Evolutionary conservation across 75 land plant species (phyloP).

Genomic region (Cryptomeria japonica): DNA sequence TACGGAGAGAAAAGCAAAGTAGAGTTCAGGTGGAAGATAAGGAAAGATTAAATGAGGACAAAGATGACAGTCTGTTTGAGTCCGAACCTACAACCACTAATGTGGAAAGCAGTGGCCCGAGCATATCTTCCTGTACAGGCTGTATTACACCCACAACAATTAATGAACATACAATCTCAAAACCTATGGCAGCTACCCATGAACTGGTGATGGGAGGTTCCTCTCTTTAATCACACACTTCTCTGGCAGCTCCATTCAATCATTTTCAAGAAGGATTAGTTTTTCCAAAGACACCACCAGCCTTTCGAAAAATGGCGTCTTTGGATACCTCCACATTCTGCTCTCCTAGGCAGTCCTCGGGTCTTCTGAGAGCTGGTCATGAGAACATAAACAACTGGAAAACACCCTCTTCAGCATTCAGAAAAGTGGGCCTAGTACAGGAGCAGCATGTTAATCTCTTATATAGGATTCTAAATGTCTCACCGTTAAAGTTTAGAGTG

Average conservation of each 20-base stretch:
- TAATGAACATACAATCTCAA: neutral
- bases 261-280: neutral
- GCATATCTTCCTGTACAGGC: neutral
- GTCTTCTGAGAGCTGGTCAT: neutral
- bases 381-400: neutral
- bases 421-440: too few relatives aligned
- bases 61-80: too few relatives aligned
- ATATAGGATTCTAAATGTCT: too few relatives aligned
- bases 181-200: neutral
- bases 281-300: neutral
- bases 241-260: neutral
- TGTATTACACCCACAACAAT: neutral
- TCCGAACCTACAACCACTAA: too few relatives aligned
- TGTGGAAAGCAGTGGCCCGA: too few relatives aligned
- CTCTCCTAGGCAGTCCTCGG: neutral
- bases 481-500: too few relatives aligned
- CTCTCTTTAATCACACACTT: neutral
- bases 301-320: neutral
- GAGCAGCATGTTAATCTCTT: neutral
- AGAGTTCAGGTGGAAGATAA: too few relatives aligned
- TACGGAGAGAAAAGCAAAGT: constrained; percentile 19
- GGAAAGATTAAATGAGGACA: neutral
- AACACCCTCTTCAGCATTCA: too few relatives aligned
- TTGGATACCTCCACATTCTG: neutral
- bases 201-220: neutral